Base-by-base conservation (phyloP, 2,329 filamentous ascomycete genomes). In the Fusarium annulatum region DNA sequence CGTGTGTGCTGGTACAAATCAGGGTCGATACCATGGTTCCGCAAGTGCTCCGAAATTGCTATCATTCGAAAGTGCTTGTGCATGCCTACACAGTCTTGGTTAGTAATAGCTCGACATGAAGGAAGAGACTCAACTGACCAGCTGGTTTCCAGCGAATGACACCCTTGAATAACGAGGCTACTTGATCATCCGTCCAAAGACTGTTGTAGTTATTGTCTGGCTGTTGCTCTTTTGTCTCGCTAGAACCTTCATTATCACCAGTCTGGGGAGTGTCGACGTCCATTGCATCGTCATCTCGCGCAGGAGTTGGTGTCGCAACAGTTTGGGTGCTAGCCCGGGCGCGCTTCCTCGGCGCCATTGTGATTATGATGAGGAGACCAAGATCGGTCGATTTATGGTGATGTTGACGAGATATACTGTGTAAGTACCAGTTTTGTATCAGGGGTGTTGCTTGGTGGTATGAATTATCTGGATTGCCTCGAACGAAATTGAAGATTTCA, bases 131-230 rank as follows among this genome's bases (percentile, higher is more conserved):
- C 18, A 23, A 71, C 80, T 74, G 80, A 94, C 95, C 96, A 45
- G 96, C 96, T n/a, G 96, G 96, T 81, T 99, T 99, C 93, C 94
- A 97, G 80, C 92, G 89, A 73, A 98, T 95, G 75, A 98, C 92
- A 59, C 92, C 94, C 81, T 98, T 98, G 84, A 97, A 94, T 2
- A 99, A 87, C 45, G 94, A 95, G 2, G 94, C 95, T 75, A 97
- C 93, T 82, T 99, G 96, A 79, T 98, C 96, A 78, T 97, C 95
- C 8, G 95, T 98, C 96, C 96, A 99, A 33, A 92, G 89, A 73
- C 96, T 94, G 64, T 90, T 89, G 55, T 69, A 77, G 16, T 76
- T 73, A 9, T 76, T 74, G 16, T 67, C 66, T 8, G 69, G 72
- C 16, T 73, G 65, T 43, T 79, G 72, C 10, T 74, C 65, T 36